Conservation (phyloP, 768 basidiomycete genomes). For the Kwoniella newhampshirensis region DNA sequence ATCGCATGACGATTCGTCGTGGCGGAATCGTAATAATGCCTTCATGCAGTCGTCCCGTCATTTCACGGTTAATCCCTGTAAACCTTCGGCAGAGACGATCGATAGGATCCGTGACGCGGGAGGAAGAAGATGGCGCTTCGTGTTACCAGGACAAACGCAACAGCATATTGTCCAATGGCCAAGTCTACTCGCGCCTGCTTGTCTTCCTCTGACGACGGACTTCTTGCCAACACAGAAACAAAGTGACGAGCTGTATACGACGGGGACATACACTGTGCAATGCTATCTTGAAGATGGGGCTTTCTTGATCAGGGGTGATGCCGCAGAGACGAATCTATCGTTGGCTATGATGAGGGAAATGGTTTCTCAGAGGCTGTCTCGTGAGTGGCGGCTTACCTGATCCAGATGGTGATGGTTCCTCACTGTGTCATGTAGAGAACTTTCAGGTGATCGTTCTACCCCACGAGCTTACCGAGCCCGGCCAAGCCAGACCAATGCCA, state of each 20-base stretch:
- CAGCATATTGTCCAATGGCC: slow-evolving; percentile 86
- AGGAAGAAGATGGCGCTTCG: slow-evolving; percentile 85
- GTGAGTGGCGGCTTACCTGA: slow-evolving; percentile 30
- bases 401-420: not conserved
- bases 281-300: slow-evolving; percentile 80
- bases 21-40: slow-evolving; percentile 49
- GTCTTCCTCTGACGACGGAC: slow-evolving; percentile 86
- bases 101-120: slow-evolving; percentile 32
- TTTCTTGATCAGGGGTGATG: slow-evolving; percentile 71
- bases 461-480: slow-evolving; percentile 24
- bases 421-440: slow-evolving; percentile 60
- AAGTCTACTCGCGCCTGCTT: slow-evolving; percentile 77
- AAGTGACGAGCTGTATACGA: slow-evolving; percentile 77
- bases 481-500: slow-evolving; percentile 17
- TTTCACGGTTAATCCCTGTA: slow-evolving; percentile 54
- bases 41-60: slow-evolving; percentile 52
- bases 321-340: slow-evolving; percentile 42
- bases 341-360: slow-evolving; percentile 71
- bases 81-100: slow-evolving; percentile 38
- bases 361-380: slow-evolving; percentile 76
- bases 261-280: slow-evolving; percentile 83
- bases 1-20: slow-evolving; percentile 21
- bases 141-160: slow-evolving; percentile 61
- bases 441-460: slow-evolving; percentile 81
- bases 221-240: slow-evolving; percentile 69